These are phyloP conservation scores for Kodamaea suecica DNA, from an alignment of 1,139 yeast species.

Conservation along the genomic window DNA sequence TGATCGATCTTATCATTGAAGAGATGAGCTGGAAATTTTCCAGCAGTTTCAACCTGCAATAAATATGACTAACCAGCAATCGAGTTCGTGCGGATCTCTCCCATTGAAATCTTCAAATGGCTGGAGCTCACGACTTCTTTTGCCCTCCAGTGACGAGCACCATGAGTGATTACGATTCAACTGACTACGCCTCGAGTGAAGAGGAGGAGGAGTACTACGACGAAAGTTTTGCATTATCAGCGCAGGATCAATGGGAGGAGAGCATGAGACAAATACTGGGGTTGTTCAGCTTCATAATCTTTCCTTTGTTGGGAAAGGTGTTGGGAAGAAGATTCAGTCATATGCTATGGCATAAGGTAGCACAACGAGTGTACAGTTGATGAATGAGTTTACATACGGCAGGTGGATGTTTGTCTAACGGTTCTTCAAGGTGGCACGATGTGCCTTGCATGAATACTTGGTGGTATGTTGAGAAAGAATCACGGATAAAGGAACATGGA, in stretches of 20 bases:
- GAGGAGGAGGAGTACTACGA: slow-evolving; percentile 12
- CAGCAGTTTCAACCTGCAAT: background rate
- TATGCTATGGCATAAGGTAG: slow-evolving; percentile 32
- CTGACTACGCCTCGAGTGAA: slow-evolving; percentile 11
- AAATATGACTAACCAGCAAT: background rate
- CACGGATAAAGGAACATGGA: too few relatives aligned
- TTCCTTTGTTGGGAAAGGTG: slow-evolving; percentile 70
- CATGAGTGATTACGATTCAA: slow-evolving; percentile 13
- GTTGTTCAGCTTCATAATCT: slow-evolving; percentile 53
- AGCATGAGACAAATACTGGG: slow-evolving; percentile 60
- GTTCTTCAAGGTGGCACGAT: background rate
- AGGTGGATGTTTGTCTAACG: too few relatives aligned
- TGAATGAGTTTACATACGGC: too few relatives aligned
- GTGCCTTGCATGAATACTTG: too few relatives aligned
- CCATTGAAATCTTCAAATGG: too few relatives aligned
- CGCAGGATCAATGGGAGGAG: slow-evolving; percentile 82
- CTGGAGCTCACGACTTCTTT: too few relatives aligned
- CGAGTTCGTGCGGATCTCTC: too few relatives aligned
- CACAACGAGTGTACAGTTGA: slow-evolving; percentile 13
- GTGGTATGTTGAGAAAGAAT: too few relatives aligned
- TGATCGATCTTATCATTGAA: slow-evolving; percentile 4
- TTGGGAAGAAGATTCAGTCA: slow-evolving; percentile 58
- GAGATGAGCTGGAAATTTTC: slow-evolving; percentile 3
- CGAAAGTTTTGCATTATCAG: slow-evolving; percentile 22
- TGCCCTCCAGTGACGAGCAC: background rate